Percentiles rank a stretch among this genome's conserved stretches.
Conservation (phyloP, 352 stramenopile species). For the Pythium chondricola region DNA sequence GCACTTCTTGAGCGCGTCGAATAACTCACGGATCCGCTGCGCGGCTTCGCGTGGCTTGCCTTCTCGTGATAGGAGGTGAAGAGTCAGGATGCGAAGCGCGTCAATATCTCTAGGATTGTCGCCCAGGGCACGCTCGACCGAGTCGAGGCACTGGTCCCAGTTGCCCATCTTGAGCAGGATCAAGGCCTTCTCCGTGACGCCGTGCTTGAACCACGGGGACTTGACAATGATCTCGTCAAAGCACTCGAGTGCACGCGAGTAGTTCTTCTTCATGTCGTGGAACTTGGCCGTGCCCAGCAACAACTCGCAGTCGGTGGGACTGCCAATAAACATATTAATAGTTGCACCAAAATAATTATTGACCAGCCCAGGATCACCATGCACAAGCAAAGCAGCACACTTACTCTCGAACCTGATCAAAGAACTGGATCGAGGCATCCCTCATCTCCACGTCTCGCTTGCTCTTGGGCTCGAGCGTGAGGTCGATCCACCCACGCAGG, state of each 20-base stretch:
- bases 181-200: conserved; percentile 74
- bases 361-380: neutral
- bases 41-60: conserved; percentile 47
- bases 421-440: conserved; percentile 54
- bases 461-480: conserved; percentile 60
- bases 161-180: conserved; percentile 79
- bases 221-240: conserved; percentile 76
- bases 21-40: conserved; percentile 48
- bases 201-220: conserved; percentile 79
- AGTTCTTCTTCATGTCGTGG: conserved; percentile 68
- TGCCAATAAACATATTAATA: conserved; percentile 13
- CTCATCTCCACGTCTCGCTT: conserved; percentile 59
- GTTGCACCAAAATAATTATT: neutral
- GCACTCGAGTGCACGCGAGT: conserved; percentile 51
- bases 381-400: conserved; percentile 8
- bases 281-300: conserved; percentile 70
- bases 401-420: conserved; percentile 59
- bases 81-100: conserved; percentile 53
- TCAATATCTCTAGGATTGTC: conserved; percentile 70
- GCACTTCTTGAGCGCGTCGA: conserved; percentile 59
- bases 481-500: conserved; percentile 70
- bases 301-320: conserved; percentile 61
- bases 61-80: conserved; percentile 64
- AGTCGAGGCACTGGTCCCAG: conserved; percentile 83
- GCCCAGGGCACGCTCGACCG: conserved; percentile 56